Conservation (phyloP, 306 rosid genomes). For the Fragaria vesca region DNA sequence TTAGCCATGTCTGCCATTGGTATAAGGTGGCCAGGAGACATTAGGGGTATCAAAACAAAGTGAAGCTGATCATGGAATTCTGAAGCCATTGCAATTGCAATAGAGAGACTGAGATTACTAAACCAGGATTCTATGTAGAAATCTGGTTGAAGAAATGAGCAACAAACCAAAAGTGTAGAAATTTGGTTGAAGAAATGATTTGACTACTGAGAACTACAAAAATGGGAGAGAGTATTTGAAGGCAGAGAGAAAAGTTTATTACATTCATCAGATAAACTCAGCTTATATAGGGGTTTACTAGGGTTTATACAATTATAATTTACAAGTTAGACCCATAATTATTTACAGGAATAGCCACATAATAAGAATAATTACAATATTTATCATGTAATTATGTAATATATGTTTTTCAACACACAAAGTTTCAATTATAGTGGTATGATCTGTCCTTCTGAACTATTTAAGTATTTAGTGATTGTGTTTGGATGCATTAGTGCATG, state of each 20-base stretch:
- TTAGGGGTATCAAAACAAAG: constrained; percentile 23
- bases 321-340: too few species aligned
- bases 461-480: too few species aligned
- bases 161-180: neutral
- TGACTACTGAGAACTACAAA: neutral
- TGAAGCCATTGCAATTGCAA: constrained; percentile 14
- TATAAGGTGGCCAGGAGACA: constrained; percentile 33
- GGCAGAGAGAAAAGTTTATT: neutral
- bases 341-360: neutral
- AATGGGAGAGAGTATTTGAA: neutral
- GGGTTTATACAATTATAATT: too few species aligned
- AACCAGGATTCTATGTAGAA: too few species aligned
- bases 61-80: constrained; percentile 19
- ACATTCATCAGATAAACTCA: neutral
- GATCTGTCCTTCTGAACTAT: neutral
- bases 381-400: too few species aligned
- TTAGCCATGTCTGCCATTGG: constrained; percentile 34
- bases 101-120: neutral
- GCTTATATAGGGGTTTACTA: too few species aligned
- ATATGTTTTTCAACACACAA: neutral
- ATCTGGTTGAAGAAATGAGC: neutral
- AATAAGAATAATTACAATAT: neutral
- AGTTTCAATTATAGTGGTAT: neutral
- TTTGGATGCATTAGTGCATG: neutral
- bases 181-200: neutral